These are phyloP conservation scores for Metarhizium robertsii DNA, from an alignment of 2,329 filamentous ascomycete genomes.

Conservation along the genomic window DNA sequence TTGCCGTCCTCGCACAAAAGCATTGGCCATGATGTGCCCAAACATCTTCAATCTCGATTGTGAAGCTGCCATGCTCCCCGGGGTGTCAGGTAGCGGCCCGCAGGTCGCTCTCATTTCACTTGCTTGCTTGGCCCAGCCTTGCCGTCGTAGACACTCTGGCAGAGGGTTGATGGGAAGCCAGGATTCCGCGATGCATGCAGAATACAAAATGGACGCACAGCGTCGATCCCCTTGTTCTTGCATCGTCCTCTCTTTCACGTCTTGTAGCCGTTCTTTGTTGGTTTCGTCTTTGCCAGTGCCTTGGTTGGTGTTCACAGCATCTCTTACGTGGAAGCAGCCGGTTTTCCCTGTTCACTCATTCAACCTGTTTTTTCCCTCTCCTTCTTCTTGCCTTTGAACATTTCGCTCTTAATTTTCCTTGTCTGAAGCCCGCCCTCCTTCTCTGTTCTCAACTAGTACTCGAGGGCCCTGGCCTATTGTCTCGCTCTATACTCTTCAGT, in stretches of 20 bases:
- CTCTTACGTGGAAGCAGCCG: constrained; percentile 3
- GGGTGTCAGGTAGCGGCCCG: not conserved
- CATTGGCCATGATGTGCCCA: not conserved
- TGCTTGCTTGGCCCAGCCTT: not conserved
- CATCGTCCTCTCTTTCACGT: not conserved
- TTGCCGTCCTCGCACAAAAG: not conserved
- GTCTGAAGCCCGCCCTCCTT: constrained; percentile 6
- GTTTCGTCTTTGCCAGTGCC: constrained; percentile 2
- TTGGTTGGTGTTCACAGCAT: constrained; percentile 8
- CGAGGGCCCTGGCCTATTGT: not conserved
- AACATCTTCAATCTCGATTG: not conserved
- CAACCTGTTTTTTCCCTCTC: not conserved
- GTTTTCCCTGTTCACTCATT: not conserved
- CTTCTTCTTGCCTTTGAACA: not conserved
- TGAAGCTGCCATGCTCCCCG: not conserved
- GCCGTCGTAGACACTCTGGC: not conserved
- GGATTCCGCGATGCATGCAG: not conserved
- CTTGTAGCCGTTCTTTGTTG: constrained; percentile 3
- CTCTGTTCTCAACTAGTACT: constrained; percentile 3
- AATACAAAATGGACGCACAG: constrained; percentile 3
- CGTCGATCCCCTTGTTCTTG: not conserved
- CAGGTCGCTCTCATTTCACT: not conserved
- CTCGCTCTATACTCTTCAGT: not conserved
- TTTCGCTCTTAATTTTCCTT: not conserved
- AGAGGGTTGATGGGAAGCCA: not conserved